These are phyloP conservation scores for Plasmodium chabaudi DNA, from an alignment of 169 alveolate species.

Conservation along the genomic window DNA sequence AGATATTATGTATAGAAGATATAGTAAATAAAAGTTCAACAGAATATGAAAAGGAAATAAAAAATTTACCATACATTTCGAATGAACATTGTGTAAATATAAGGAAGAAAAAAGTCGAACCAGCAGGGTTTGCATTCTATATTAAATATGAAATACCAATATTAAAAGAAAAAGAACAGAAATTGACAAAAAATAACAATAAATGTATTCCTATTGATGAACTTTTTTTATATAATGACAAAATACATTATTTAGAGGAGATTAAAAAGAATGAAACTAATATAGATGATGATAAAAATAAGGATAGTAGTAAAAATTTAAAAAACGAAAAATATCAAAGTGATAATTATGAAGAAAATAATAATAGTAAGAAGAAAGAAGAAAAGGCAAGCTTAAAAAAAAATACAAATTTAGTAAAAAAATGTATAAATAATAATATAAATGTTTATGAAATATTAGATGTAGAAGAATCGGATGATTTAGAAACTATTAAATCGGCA, in stretches of 20 bases:
- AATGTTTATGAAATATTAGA: conserved; percentile 81
- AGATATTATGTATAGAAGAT: conserved; percentile 31
- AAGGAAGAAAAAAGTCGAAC: conserved; percentile 76
- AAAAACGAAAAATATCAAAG: conserved; percentile 17
- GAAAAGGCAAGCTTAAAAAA: conserved; percentile 48
- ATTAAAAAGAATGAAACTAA: conserved; percentile 5
- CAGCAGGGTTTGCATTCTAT: conserved; percentile 86
- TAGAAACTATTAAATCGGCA: conserved; percentile 77
- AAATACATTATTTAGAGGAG: conserved; percentile 45
- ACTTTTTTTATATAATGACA: conserved; percentile 63
- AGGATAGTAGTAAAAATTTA: background rate
- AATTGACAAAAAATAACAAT: conserved; percentile 21
- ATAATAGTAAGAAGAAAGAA: conserved; percentile 25
- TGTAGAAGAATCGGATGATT: conserved; percentile 83
- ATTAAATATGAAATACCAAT: conserved; percentile 74
- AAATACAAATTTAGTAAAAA: conserved; percentile 76
- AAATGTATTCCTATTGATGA: conserved; percentile 24
- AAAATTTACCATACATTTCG: conserved; percentile 7
- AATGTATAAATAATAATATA: conserved; percentile 79
- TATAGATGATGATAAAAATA: conserved; percentile 3
- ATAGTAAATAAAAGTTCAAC: conserved; percentile 17
- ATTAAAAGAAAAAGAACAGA: conserved; percentile 28
- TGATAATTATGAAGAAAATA: conserved; percentile 4
- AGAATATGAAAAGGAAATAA: conserved; percentile 16
- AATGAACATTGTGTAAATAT: conserved; percentile 13